Conservation (phyloP, 305 asterid species). For the Caryopteris hybrid region DNA sequence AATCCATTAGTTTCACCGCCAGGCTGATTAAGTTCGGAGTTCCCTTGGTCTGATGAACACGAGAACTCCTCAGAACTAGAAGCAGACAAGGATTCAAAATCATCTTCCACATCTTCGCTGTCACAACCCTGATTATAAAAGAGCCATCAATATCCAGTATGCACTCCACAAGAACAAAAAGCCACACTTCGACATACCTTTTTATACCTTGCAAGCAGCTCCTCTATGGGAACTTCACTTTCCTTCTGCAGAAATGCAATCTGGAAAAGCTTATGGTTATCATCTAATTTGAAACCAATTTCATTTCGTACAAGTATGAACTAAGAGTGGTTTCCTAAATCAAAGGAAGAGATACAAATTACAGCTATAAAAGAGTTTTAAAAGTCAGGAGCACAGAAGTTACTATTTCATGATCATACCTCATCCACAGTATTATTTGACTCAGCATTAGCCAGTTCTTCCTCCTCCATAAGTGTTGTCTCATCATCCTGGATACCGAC, state of each 20-base stretch:
- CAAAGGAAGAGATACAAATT: slow-evolving; percentile 8
- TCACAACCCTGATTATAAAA: slow-evolving; percentile 46
- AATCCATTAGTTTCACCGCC: slow-evolving; percentile 41
- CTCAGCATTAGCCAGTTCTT: slow-evolving; percentile 77
- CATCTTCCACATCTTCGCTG: slow-evolving; percentile 40
- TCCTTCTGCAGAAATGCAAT: slow-evolving; percentile 84
- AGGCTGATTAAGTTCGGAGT: slow-evolving; percentile 34
- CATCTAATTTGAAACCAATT: slow-evolving; percentile 20
- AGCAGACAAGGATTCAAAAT: slow-evolving; percentile 38
- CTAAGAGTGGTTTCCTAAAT: slow-evolving; percentile 7
- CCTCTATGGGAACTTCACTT: slow-evolving; percentile 82
- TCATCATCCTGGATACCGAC: slow-evolving; percentile 79
- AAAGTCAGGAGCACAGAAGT: slow-evolving; percentile 10
- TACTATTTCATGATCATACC: slow-evolving; percentile 36
- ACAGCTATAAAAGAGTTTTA: slow-evolving; percentile 7
- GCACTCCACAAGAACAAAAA: slow-evolving; percentile 15
- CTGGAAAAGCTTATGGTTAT: slow-evolving; percentile 46
- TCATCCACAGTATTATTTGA: slow-evolving; percentile 49
- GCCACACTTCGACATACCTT: slow-evolving; percentile 58
- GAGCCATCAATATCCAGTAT: slow-evolving; percentile 25
- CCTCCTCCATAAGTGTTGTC: slow-evolving; percentile 90
- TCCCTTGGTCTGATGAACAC: slow-evolving; percentile 38
- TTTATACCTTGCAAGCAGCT: slow-evolving; percentile 91
- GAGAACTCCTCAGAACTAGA: slow-evolving; percentile 61
- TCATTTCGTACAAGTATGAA: slow-evolving; percentile 8